These are phyloP conservation scores for Coprinopsis marcescibilis DNA, from an alignment of 768 basidiomycete species.

Conservation along the genomic window DNA sequence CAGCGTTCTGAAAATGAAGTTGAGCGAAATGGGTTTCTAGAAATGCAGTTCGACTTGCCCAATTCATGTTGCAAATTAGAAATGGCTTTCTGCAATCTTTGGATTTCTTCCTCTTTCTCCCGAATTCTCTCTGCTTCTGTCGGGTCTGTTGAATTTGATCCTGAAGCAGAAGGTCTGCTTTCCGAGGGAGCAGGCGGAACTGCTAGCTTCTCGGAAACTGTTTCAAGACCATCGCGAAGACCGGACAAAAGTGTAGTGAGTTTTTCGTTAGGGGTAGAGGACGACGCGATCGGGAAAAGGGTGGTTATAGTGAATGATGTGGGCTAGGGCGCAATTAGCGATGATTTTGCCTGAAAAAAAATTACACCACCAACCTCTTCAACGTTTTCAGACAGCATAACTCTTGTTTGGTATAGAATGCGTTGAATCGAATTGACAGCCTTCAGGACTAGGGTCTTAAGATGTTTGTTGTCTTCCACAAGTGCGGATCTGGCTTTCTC, in stretches of 20 bases:
- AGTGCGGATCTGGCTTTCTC: conserved; percentile 61
- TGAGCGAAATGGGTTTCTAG: background rate
- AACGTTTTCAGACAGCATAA: conserved; percentile 30
- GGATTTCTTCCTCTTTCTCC: conserved; percentile 42
- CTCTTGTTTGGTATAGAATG: conserved; percentile 42
- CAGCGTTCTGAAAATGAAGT: conserved; percentile 35
- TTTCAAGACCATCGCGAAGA: conserved; percentile 31
- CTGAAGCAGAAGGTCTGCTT: conserved; percentile 21
- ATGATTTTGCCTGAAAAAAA: conserved; percentile 4
- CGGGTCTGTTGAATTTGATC: conserved; percentile 13
- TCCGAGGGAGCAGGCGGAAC: conserved; percentile 10
- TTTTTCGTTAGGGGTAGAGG: conserved; percentile 43
- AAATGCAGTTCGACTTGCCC: conserved; percentile 31
- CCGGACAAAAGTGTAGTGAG: conserved; percentile 38
- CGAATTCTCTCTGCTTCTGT: no score
- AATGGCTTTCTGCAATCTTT: conserved; percentile 46
- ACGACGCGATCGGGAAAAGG: conserved; percentile 51
- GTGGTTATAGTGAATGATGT: conserved; percentile 37
- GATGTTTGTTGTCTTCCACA: conserved; percentile 54
- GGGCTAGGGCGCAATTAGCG: conserved; percentile 29
- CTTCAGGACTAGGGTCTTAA: conserved; percentile 55
- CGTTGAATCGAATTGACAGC: conserved; percentile 62
- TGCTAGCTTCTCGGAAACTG: conserved; percentile 22
- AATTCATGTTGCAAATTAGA: conserved; percentile 50
- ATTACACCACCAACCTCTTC: conserved; percentile 39